phyloP scores from a whole-genome alignment of 345 rosid species.

The Bretschneidera sinensis region DNA sequence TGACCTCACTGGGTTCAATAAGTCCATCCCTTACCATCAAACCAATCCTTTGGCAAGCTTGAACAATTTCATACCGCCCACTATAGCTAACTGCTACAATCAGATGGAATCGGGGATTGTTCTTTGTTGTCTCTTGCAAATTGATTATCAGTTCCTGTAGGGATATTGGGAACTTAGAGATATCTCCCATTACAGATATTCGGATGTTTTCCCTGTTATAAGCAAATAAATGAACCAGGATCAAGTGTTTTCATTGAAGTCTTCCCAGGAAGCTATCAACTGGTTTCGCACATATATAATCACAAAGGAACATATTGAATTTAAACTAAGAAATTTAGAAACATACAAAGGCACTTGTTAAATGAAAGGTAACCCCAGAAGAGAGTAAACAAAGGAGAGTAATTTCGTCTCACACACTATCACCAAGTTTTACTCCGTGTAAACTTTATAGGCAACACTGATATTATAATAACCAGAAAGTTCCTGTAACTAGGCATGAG shows the following conservation, averaged over 20 bases:
- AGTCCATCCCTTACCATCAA: constrained; percentile 21
- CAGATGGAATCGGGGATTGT: constrained; percentile 21
- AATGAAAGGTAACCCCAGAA: neutral
- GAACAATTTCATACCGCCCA: constrained; percentile 26
- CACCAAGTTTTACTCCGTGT: neutral
- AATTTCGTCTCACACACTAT: neutral
- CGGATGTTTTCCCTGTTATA: constrained; percentile 8
- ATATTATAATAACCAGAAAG: too few relatives aligned
- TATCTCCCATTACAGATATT: constrained; percentile 24
- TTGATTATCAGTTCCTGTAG: constrained; percentile 13
- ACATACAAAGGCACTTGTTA: neutral
- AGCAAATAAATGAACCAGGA: neutral
- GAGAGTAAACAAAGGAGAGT: neutral
- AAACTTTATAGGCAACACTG: too few relatives aligned
- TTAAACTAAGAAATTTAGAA: too few relatives aligned
- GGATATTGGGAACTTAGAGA: constrained; percentile 14
- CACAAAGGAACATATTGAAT: too few relatives aligned
- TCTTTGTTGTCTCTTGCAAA: constrained; percentile 18
- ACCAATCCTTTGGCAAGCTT: constrained; percentile 31
- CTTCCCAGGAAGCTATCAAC: neutral
- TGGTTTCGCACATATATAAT: neutral
- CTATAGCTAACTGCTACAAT: constrained; percentile 28
- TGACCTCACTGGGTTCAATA: constrained; percentile 17
- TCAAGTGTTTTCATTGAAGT: neutral
- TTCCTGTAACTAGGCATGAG: too few relatives aligned